These are phyloP conservation scores for Heritiera fomes DNA, from an alignment of 345 rosid genomes.

Conservation along the genomic window DNA sequence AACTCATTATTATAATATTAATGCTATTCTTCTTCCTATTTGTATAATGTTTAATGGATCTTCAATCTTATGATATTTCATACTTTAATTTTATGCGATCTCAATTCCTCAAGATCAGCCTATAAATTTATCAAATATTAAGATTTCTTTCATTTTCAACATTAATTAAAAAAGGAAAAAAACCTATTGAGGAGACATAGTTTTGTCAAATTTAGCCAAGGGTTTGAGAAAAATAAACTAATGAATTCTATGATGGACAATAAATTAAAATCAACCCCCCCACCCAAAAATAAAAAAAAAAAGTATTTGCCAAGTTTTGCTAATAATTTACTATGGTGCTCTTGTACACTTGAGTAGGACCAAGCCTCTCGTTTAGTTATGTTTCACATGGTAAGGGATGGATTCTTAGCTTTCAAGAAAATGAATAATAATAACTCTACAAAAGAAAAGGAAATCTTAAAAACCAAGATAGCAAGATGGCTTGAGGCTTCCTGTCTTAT, in stretches of 20 bases:
- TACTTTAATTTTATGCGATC: not conserved
- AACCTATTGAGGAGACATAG: not conserved
- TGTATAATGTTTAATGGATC: not conserved
- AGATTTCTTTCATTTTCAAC: not conserved
- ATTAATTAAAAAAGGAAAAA: not conserved
- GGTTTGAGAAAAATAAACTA: not conserved
- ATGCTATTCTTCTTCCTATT: constrained; percentile 14
- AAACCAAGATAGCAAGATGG: not conserved
- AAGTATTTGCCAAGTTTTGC: not conserved
- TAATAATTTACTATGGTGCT: not conserved
- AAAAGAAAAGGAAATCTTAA: not conserved
- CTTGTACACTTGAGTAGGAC: not conserved
- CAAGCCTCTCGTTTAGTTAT: constrained; percentile 11
- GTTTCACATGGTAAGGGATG: not conserved
- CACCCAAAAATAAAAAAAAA: too few species aligned
- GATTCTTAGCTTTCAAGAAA: constrained; percentile 21
- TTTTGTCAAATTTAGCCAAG: not conserved
- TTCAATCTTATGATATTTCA: constrained; percentile 3
- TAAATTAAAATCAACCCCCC: not conserved
- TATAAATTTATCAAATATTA: not conserved
- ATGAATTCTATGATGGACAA: not conserved
- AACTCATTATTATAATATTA: constrained; percentile 12
- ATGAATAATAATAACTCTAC: constrained; percentile 5
- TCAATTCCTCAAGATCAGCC: not conserved
- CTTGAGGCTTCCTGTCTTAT: not conserved